Conservation (phyloP, 2,329 filamentous ascomycete species). For the Sclerotinia minor region DNA sequence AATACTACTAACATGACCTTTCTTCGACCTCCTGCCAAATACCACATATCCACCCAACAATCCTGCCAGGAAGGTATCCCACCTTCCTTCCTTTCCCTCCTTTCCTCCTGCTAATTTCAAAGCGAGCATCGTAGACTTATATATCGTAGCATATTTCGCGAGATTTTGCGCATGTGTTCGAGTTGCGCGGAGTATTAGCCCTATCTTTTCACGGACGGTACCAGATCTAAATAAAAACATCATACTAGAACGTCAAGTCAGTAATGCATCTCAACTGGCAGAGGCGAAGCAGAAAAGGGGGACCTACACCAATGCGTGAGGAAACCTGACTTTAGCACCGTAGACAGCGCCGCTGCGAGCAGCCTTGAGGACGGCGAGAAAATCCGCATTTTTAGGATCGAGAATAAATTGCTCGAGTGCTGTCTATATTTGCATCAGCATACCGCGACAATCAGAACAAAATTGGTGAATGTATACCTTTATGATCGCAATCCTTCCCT, state of each 20-base stretch:
- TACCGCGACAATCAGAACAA: not conserved
- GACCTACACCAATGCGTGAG: conserved; percentile 87
- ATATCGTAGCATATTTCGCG: conserved; percentile 85
- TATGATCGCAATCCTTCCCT: conserved; percentile 32
- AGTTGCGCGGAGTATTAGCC: conserved; percentile 81
- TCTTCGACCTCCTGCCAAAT: conserved; percentile 69
- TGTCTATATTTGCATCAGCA: conserved; percentile 33
- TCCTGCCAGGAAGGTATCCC: conserved; percentile 84
- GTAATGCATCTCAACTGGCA: not conserved
- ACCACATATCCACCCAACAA: conserved; percentile 88
- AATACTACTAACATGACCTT: conserved; percentile 73
- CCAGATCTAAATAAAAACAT: conserved; percentile 94
- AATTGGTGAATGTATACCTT: conserved; percentile 31
- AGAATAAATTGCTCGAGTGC: conserved; percentile 73
- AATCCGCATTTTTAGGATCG: conserved; percentile 80
- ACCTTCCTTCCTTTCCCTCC: conserved; percentile 66
- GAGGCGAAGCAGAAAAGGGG: conserved; percentile 1
- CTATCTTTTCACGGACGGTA: conserved; percentile 73
- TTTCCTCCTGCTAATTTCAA: conserved; percentile 63
- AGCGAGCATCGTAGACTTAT: conserved; percentile 78
- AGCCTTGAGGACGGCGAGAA: conserved; percentile 84
- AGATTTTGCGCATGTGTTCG: conserved; percentile 89
- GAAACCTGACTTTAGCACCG: conserved; percentile 95
- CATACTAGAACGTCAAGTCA: conserved; percentile 62
- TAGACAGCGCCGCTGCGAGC: conserved; percentile 97